These are phyloP conservation scores for Podaxis sp. DNA, from an alignment of 768 basidiomycete species.

Conservation along the genomic window DNA sequence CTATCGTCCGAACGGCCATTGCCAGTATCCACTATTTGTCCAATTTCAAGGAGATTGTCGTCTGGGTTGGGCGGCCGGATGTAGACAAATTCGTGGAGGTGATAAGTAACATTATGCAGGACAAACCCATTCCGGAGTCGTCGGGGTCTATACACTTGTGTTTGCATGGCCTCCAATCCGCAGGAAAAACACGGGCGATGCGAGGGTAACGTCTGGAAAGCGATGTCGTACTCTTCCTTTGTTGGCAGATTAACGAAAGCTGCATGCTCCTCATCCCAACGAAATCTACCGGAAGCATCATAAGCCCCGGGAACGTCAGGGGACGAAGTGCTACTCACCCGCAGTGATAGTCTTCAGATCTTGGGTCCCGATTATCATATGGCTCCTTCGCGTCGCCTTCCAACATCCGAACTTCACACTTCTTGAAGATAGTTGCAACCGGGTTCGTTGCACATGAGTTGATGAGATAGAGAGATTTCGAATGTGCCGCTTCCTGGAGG, in stretches of 20 bases:
- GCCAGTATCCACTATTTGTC: conserved; percentile 48
- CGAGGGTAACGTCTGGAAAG: conserved; percentile 27
- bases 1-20: conserved; percentile 15
- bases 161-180: conserved; percentile 30
- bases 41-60: conserved; percentile 44
- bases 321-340: conserved; percentile 36
- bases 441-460: conserved; percentile 56
- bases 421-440: conserved; percentile 56
- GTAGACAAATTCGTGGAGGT: conserved; percentile 63
- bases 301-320: not conserved
- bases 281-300: conserved; percentile 34
- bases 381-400: conserved; percentile 44
- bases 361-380: conserved; percentile 36
- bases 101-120: conserved; percentile 48
- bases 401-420: conserved; percentile 51
- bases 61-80: conserved; percentile 33
- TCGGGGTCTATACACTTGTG: conserved; percentile 24
- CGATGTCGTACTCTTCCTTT: conserved; percentile 26
- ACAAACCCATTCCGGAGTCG: conserved; percentile 35
- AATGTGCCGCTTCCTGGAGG: conserved; percentile 66
- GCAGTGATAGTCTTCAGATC: conserved; percentile 55
- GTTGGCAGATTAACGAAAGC: conserved; percentile 47
- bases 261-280: conserved; percentile 48
- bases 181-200: conserved; percentile 52
- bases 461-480: conserved; percentile 56